Conservation (phyloP, 2,329 filamentous ascomycete genomes). For the Paecilomyces formosus region DNA sequence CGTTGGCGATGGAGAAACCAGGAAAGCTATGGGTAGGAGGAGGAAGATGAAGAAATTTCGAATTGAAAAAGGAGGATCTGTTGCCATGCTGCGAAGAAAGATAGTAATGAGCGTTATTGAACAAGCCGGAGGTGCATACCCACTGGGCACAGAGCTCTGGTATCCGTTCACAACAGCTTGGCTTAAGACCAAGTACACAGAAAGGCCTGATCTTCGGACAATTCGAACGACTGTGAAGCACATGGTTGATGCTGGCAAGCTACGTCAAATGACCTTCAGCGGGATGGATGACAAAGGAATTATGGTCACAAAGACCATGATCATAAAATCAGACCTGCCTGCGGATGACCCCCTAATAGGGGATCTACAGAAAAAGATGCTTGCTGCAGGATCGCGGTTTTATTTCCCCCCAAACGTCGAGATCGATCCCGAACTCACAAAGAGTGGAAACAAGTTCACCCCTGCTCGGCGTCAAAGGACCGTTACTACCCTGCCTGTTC, state of each 20-base stretch:
- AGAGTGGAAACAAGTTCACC: conserved; percentile 11
- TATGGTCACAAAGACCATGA: conserved; percentile 43
- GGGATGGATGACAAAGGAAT: conserved; percentile 42
- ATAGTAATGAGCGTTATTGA: conserved; percentile 50
- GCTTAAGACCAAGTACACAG: conserved; percentile 37
- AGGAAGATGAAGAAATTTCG: conserved; percentile 7
- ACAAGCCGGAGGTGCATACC: conserved; percentile 48
- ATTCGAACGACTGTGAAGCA: conserved; percentile 43
- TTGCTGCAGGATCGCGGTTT: conserved; percentile 33
- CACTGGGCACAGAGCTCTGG: conserved; percentile 48
- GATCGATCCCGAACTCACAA: conserved; percentile 28
- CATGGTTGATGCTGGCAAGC: conserved; percentile 42
- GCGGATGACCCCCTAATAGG: conserved; percentile 40
- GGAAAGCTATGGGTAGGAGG: not conserved
- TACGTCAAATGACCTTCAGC: conserved; percentile 47
- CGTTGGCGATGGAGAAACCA: not conserved
- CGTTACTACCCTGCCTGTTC: conserved; percentile 19
- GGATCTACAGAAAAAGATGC: conserved; percentile 44
- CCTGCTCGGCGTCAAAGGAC: conserved; percentile 4
- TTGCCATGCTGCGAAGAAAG: conserved; percentile 38
- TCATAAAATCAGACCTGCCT: conserved; percentile 41
- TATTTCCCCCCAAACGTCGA: conserved; percentile 40
- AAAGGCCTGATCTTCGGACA: conserved; percentile 46
- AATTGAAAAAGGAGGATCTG: conserved; percentile 33
- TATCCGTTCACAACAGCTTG: conserved; percentile 49